These are phyloP conservation scores for Pleochaeta shiraiana DNA, from an alignment of 2,329 filamentous ascomycete species.

Conservation along the genomic window DNA sequence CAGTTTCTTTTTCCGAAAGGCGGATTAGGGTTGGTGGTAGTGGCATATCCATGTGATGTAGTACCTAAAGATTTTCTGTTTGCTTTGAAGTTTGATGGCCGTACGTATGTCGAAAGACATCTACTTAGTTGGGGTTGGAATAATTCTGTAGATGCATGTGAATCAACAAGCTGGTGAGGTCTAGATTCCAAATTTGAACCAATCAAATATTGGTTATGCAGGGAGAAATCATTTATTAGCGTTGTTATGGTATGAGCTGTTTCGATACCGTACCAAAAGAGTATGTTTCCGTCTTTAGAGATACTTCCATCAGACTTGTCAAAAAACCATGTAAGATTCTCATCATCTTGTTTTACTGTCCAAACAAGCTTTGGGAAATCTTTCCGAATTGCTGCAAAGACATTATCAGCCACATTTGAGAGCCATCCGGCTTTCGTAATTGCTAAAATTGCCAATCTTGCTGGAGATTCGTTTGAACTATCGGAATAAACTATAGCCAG, in stretches of 20 bases:
- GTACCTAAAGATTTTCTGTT: neutral
- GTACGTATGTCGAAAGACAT: conserved; percentile 40
- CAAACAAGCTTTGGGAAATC: conserved; percentile 80
- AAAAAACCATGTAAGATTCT: conserved; percentile 97
- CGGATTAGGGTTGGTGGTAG: conserved; percentile 68
- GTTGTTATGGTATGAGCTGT: conserved; percentile 40
- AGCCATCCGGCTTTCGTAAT: conserved; percentile 92
- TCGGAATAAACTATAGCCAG: conserved; percentile 73
- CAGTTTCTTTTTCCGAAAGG: conserved; percentile 75
- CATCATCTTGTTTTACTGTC: conserved; percentile 92
- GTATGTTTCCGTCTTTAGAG: conserved; percentile 63
- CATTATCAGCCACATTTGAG: conserved; percentile 85
- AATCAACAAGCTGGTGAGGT: conserved; percentile 53
- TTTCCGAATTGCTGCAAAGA: conserved; percentile 84
- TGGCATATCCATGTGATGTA: conserved; percentile 29
- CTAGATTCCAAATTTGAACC: conserved; percentile 78
- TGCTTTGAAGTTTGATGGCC: conserved; percentile 6
- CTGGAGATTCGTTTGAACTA: conserved; percentile 39
- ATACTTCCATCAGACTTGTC: conserved; percentile 91
- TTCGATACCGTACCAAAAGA: conserved; percentile 82
- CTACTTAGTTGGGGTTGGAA: conserved; percentile 37
- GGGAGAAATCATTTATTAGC: conserved; percentile 66
- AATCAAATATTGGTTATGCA: conserved; percentile 64
- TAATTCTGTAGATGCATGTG: conserved; percentile 30
- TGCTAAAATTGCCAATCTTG: conserved; percentile 73